Base-by-base conservation (phyloP, 495 filamentous ascomycete species). In the Penicillium goetzii region DNA sequence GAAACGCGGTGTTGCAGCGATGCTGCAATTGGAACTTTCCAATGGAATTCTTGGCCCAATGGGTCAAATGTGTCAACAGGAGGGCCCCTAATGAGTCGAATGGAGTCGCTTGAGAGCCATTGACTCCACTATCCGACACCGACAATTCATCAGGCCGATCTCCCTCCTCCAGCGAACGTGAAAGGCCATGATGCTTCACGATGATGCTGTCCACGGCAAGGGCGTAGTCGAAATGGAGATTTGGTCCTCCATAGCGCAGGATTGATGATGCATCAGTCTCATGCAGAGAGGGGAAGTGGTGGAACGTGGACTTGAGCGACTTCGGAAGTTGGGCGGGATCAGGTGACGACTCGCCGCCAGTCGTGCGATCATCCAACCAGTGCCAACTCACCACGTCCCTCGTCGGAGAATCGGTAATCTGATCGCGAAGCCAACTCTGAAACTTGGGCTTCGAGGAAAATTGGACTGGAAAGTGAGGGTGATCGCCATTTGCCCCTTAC, bases 61-160 rank as follows among this genome's bases (percentile, higher is more conserved):
- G 62, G 59, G 59, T 66, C 67, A 56, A 55, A 55, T 51, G 14
- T 28, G 23, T 51, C 47, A 62, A 41, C 51, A 21, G 25, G 47
- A 60, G 34, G 21, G 58, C 54, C 60, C 17, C 23, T 63, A 57
- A 54, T 60, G 59, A 59, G 33, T 51, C 61, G 58, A 61, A 66
- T 66, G 65, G 68, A 67, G 64, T 66, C 63, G 53, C 21, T 25
- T 12, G 19, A n/a, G 52, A 38, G 52, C 52, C 0, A 23, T 55
- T 17, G 61, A 57, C 68, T 64, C 65, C 65, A 67, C 68, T 68
- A 43, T 69, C 26, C 65, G 67, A 70, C 70, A 73, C 70, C 70
- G 70, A 72, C 68, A 70, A 30, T 72, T 72, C 70, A 68, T 26
- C 34, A 54, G 50, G 61, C 41, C 61, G 65, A 68, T 64, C 66